Evolutionary conservation across 768 basidiomycete genomes (phyloP), one percentile per base, ranked within the genome.

Genomic region (Termitomyces eurrhizus): DNA sequence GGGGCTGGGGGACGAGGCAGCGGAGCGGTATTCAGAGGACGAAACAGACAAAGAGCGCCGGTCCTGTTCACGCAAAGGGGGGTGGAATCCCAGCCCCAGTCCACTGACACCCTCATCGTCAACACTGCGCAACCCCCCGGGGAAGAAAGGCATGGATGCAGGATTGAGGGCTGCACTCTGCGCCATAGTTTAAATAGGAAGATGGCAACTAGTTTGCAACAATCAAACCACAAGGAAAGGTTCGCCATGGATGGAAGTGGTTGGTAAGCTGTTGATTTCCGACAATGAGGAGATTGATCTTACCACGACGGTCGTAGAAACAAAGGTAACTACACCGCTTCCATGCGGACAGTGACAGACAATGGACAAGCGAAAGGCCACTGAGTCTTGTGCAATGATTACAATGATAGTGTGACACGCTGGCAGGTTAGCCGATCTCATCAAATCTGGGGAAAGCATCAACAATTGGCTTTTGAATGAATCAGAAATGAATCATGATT

Each of bases 91-190:
- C 48, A 83, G 71, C 59, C 75, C 75, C 45, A 82, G 71, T 61
- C 75, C 75, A 67, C 70, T 73, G 52, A 72, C 69, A 52, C 74
- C 76, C 57, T 87, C 86, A 60, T 87, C 85, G 59, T 86, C 86
- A 67, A 69, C 76, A 65, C 78, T 69, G 64, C 85, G 84, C 66
- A 83, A 70, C 68, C 78, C 81, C 57, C 88, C 88, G 62, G 91
- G 91, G 72, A 91, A 91, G 82, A 93, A 93, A 54, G 91, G 91
- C 71, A 86, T 86, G 60, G 90, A 93, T 63, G 89, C 80, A 64
- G 91, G 90, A 74, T 92, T 92, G 67, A 92, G 77, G 61, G 88
- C 81, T 68, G 83, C 87, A 68, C 85, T 89, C 81, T 84, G 86
- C 63, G 88, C 86, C 87, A 91, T 89, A 70, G 74, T 76, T 70